These are phyloP conservation scores for Gleditsia sinensis DNA, from an alignment of 306 rosid genomes.

Conservation along the genomic window DNA sequence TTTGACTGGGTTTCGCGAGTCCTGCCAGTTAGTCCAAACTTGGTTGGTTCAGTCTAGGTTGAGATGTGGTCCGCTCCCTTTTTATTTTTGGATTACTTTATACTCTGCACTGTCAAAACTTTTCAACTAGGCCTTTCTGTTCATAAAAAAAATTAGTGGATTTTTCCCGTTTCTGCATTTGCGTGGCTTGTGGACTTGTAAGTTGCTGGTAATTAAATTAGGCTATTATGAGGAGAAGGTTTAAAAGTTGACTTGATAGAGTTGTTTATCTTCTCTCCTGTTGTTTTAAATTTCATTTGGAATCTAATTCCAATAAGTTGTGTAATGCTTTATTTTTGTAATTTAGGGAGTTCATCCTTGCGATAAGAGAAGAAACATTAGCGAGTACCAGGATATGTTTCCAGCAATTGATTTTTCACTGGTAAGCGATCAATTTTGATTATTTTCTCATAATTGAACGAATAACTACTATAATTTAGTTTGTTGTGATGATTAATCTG, in stretches of 20 bases:
- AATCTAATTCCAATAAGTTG: background rate
- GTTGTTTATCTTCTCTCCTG: background rate
- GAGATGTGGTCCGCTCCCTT: background rate
- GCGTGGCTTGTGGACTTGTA: background rate
- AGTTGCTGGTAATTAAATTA: conserved; percentile 19
- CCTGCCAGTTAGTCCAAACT: background rate
- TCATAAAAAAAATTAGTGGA: background rate
- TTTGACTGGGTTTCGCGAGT: conserved; percentile 10
- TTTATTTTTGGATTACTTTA: background rate
- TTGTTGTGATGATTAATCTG: conserved; percentile 30
- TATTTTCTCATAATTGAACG: conserved; percentile 19
- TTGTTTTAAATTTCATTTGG: background rate
- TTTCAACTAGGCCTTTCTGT: conserved; percentile 5
- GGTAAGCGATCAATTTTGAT: conserved; percentile 48
- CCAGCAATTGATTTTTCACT: conserved; percentile 91
- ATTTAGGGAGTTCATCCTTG: conserved; percentile 92
- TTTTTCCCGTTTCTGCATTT: conserved; percentile 12
- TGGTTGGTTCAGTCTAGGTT: conserved; percentile 9
- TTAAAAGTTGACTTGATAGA: conserved; percentile 1
- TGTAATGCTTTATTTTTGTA: conserved; percentile 23
- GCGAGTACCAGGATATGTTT: conserved; percentile 69
- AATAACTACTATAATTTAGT: conserved; percentile 8
- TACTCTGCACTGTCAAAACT: background rate
- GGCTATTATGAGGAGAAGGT: background rate
- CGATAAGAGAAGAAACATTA: conserved; percentile 84